Evolutionary conservation across 208 protist species (phyloP).

Genomic region (Wallacemonas sp.): DNA sequence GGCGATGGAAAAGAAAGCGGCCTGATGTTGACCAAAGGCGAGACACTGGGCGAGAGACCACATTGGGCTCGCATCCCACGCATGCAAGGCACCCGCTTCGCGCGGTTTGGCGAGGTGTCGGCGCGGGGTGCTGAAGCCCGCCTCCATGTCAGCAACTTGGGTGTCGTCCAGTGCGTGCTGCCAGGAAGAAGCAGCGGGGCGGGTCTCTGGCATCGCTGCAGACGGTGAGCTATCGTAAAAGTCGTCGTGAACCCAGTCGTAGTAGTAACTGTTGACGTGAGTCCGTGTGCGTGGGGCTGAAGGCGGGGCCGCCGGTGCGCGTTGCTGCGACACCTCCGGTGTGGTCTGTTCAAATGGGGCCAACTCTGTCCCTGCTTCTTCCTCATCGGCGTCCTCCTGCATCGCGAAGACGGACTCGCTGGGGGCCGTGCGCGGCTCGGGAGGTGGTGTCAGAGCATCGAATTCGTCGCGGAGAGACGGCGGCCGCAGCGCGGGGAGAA

Average conservation of each 20-base stretch:
- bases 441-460: not conserved
- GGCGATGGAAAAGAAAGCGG: constrained; percentile 7
- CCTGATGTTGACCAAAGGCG: constrained; percentile 6
- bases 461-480: not conserved
- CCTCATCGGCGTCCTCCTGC: too few species aligned
- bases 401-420: too few species aligned
- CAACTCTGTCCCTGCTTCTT: too few species aligned
- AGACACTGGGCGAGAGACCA: constrained; percentile 8
- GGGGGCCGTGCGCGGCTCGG: too few species aligned
- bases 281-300: not conserved
- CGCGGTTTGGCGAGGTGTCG: not conserved
- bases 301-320: not conserved
- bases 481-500: not conserved
- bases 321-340: too few species aligned
- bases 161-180: too few species aligned
- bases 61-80: constrained; percentile 2
- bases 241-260: not conserved
- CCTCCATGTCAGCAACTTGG: too few species aligned
- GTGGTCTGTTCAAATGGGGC: too few species aligned
- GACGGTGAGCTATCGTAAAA: constrained; percentile 7
- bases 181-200: not conserved
- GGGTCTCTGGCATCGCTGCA: not conserved
- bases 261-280: not conserved
- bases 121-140: too few species aligned
- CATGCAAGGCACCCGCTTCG: not conserved